Base-by-base conservation (phyloP, 2,329 filamentous ascomycete species). In the Fusarium pininemorale region DNA sequence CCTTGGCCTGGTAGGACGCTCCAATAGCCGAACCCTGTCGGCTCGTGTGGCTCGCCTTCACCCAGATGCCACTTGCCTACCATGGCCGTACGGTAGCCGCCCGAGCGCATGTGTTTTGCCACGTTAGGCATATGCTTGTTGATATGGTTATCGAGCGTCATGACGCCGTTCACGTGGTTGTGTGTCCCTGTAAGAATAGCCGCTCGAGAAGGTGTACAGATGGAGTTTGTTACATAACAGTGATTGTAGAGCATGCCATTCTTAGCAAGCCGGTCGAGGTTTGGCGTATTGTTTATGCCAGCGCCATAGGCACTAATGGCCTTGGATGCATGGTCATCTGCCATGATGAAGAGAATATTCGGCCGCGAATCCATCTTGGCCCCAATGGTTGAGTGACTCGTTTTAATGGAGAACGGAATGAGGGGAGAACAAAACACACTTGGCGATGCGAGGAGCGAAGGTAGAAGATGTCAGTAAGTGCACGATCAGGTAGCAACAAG, bases 1-100 rank as follows among this genome's bases (percentile, higher is more conserved):
- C 87, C 87, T 70, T 88, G 87, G 0, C 86, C 86, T 0, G 86
- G 86, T 0, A 89, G 70, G 9, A 88, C 80, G n/a, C 80, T 82
- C 86, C 86, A 89, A 73, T 87, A 84, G 73, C 88, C 86, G 41
- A 88, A 88, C 0, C 86, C 87, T 0, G 83, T 84, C 0, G 87
- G 87, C 64, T 87, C 82, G 58, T 87, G 84, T 1, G 74, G 78
- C 5, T 71, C 66, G 1, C 85, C 86, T 70, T 89, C 86, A 7
- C 87, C 87, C 20, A 89, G 76, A 71, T 88, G 87, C 86, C 87
- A 88, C 74, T 89, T 89, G 0, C 86, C 87, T 0, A 87, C 78
- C 85, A 88, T 88, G 13, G 84, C 86, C 0, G 86, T 88, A 53
- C 83, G 83, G 66, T 88, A 89, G 0, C 84, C 84, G 14, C 83